phyloP scores from a whole-genome alignment of 139 green algal species.

The Protoeuglena noctilucae region DNA sequence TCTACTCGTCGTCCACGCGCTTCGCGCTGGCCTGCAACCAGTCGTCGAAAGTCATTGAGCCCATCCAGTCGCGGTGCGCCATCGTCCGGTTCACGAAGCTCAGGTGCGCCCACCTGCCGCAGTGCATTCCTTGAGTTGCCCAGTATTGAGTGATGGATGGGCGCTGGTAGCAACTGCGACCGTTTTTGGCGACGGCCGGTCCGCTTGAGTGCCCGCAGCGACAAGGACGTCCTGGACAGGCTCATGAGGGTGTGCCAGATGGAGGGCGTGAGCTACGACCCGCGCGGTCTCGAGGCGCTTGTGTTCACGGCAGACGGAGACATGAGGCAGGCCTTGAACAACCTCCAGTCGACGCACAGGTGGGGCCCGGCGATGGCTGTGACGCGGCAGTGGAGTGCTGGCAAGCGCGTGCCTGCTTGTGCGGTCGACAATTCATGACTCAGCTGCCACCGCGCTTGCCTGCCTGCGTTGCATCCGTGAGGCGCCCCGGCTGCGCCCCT shows the following conservation, averaged over 20 bases:
- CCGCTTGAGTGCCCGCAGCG: too few relatives aligned
- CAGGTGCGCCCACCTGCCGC: too few relatives aligned
- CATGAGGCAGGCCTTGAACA: slow-evolving; percentile 98
- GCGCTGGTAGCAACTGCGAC: too few relatives aligned
- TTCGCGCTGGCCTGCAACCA: slow-evolving; percentile 96
- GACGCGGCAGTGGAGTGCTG: too few relatives aligned
- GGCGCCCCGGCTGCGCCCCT: too few relatives aligned
- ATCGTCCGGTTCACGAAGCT: slow-evolving; percentile 83
- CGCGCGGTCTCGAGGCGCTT: slow-evolving; percentile 81
- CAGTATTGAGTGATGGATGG: too few relatives aligned
- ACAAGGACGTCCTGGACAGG: slow-evolving; percentile 72
- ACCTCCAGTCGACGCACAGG: slow-evolving; percentile 63
- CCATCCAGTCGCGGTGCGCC: slow-evolving; percentile 94
- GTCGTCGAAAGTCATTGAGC: slow-evolving; percentile 93
- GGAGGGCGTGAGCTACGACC: slow-evolving; percentile 51
- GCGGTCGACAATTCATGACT: too few relatives aligned
- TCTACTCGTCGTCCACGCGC: slow-evolving; percentile 83
- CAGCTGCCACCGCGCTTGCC: too few relatives aligned
- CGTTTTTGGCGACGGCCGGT: too few relatives aligned
- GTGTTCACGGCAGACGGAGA: slow-evolving; percentile 97
- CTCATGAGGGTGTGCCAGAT: slow-evolving; percentile 60
- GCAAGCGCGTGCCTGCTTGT: too few relatives aligned
- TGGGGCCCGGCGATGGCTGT: slow-evolving; percentile 6
- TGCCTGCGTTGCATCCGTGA: too few relatives aligned
- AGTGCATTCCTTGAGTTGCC: too few relatives aligned